These are phyloP conservation scores for Mucor piriformis DNA, from an alignment of 371 early-diverging fungal genomes.

Conservation along the genomic window DNA sequence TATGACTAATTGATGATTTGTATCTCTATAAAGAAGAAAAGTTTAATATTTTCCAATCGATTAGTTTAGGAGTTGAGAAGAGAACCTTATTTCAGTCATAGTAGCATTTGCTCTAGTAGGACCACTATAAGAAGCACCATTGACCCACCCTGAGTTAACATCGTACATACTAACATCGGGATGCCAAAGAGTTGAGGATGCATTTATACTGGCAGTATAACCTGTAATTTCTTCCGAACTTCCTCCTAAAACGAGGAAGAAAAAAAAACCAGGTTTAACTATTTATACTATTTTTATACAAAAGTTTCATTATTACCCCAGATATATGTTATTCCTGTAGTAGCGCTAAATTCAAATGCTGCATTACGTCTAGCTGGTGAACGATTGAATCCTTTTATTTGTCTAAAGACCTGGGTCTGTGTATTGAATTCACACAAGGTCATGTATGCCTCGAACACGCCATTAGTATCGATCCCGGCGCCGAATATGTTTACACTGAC, in stretches of 20 bases:
- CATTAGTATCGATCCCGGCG: slow-evolving; percentile 21
- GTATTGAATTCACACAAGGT: slow-evolving; percentile 27
- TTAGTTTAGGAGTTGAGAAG: not conserved
- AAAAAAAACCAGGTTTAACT: not conserved
- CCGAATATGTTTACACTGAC: slow-evolving; percentile 29
- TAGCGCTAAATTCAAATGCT: slow-evolving; percentile 15
- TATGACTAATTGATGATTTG: slow-evolving; percentile 25
- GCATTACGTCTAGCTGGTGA: slow-evolving; percentile 28
- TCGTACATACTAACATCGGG: slow-evolving; percentile 24
- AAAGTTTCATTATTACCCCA: slow-evolving; percentile 15
- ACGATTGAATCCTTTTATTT: slow-evolving; percentile 3
- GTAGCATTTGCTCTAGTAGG: slow-evolving; percentile 26
- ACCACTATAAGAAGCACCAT: slow-evolving; percentile 7
- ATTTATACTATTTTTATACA: not conserved
- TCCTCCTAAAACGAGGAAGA: slow-evolving; percentile 20
- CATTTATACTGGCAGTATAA: not conserved
- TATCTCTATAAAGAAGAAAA: slow-evolving; percentile 14
- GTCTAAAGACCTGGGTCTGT: slow-evolving; percentile 8
- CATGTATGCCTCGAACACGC: slow-evolving; percentile 14
- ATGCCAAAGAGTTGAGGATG: slow-evolving; percentile 21
- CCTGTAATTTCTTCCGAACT: slow-evolving; percentile 28
- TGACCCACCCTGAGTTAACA: slow-evolving; percentile 5
- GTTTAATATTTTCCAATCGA: not conserved
- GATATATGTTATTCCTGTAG: slow-evolving; percentile 12
- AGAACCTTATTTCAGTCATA: slow-evolving; percentile 31